Conservation (phyloP, 805 yeast species). For the Metschnikowia peoriensis region DNA sequence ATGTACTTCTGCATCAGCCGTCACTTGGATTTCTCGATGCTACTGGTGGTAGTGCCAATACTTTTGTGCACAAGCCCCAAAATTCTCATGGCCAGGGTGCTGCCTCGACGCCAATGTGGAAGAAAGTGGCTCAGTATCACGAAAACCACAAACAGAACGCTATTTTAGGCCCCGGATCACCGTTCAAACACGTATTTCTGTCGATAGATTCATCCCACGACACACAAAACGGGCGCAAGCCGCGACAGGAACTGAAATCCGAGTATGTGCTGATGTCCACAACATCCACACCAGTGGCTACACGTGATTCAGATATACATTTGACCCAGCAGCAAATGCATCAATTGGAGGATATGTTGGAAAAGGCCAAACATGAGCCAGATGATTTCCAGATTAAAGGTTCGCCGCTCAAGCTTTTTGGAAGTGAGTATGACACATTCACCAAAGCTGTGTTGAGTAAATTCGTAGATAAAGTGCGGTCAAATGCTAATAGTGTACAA, state of each 20-base stretch:
- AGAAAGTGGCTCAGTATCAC: slow-evolving; percentile 29
- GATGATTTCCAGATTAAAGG: slow-evolving; percentile 21
- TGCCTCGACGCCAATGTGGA: slow-evolving; percentile 29
- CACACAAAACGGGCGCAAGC: not conserved
- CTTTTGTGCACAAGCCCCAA: slow-evolving; percentile 32
- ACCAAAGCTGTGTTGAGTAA: slow-evolving; percentile 29
- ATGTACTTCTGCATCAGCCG: not conserved
- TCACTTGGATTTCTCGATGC: slow-evolving; percentile 21
- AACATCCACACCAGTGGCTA: slow-evolving; percentile 34
- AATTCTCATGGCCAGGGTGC: slow-evolving; percentile 9
- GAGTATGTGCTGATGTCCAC: slow-evolving; percentile 21
- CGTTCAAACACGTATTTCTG: slow-evolving; percentile 32
- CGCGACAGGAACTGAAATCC: slow-evolving; percentile 21
- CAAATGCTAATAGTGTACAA: slow-evolving; percentile 18
- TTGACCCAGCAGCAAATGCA: slow-evolving; percentile 21
- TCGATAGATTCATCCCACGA: slow-evolving; percentile 19
- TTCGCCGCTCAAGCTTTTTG: slow-evolving; percentile 43
- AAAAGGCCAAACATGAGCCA: slow-evolving; percentile 22
- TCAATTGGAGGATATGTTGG: slow-evolving; percentile 24
- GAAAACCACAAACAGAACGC: slow-evolving; percentile 14
- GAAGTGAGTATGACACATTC: slow-evolving; percentile 39
- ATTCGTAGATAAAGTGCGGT: slow-evolving; percentile 19
- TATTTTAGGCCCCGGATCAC: slow-evolving; percentile 11
- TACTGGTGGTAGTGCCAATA: slow-evolving; percentile 22
- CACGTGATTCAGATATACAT: slow-evolving; percentile 16